These are phyloP conservation scores for Trypanosoma melophagium DNA, from an alignment of 208 protist species.

Conservation along the genomic window DNA sequence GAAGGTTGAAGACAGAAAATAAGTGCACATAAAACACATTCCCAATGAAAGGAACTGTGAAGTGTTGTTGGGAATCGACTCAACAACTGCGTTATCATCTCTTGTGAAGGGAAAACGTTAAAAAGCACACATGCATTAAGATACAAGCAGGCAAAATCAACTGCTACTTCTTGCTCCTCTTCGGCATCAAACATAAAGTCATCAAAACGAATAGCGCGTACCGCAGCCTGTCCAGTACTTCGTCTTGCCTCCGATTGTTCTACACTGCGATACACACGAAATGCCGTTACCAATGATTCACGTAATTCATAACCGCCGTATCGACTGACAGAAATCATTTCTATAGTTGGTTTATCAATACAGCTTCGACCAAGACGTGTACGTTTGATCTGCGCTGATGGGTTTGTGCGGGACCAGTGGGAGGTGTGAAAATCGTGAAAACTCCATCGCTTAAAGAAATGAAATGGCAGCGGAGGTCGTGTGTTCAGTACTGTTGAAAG, in stretches of 20 bases:
- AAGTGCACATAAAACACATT: slow-evolving; percentile 29
- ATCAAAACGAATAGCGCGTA: slow-evolving; percentile 7
- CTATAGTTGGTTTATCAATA: slow-evolving; percentile 27
- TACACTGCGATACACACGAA: slow-evolving; percentile 30
- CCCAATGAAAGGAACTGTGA: slow-evolving; percentile 27
- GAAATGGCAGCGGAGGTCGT: slow-evolving; percentile 16
- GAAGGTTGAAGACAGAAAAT: slow-evolving; percentile 4
- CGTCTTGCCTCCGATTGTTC: slow-evolving; percentile 14
- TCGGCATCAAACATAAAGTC: slow-evolving; percentile 26
- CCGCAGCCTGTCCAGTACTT: slow-evolving; percentile 11
- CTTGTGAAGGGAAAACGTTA: slow-evolving; percentile 10
- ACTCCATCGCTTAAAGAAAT: slow-evolving; percentile 26
- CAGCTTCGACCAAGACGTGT: slow-evolving; percentile 27
- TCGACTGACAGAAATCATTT: slow-evolving; percentile 31
- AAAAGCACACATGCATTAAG: slow-evolving; percentile 29
- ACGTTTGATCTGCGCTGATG: slow-evolving; percentile 24
- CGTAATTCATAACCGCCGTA: slow-evolving; percentile 27
- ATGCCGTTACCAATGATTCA: slow-evolving; percentile 19
- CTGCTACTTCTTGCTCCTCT: slow-evolving; percentile 20
- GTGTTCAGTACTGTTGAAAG: slow-evolving; percentile 10
- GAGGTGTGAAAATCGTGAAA: slow-evolving; percentile 32
- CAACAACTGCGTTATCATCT: slow-evolving; percentile 21
- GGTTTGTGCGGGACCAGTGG: slow-evolving; percentile 17
- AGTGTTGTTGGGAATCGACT: slow-evolving; percentile 11
- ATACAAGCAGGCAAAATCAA: slow-evolving; percentile 33